Base-by-base conservation (phyloP, 495 filamentous ascomycete species). In the Astrothelium macrocarpum region DNA sequence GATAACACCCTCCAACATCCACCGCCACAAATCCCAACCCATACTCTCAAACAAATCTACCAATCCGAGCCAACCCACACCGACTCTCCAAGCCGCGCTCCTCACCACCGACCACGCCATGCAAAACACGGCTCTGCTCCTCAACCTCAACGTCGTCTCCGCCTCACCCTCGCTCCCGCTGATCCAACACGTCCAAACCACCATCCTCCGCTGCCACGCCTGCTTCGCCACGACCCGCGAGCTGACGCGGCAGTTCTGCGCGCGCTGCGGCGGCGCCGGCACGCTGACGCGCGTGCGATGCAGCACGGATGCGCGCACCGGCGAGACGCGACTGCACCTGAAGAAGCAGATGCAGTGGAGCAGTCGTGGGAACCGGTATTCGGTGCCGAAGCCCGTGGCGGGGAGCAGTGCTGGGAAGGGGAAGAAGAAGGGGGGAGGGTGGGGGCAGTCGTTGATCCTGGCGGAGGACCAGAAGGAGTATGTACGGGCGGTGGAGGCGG, bases 381-480 rank as follows among this genome's bases (percentile, higher is more conserved):
- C 89, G 71, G 84, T 98, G 28, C 94, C 94, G 0, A 97, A 97
- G 78, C 89, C 92, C 1, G 81, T 89, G n/a, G 80, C 86, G 45
- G 95, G 93, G 1, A 83, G 82, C 14, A 72, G 91, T 14, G 94
- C 81, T 74, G 91, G 91, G 36, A 91, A 68, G 64, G 75, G 80
- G 80, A 66, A 81, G 90, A 32, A 20, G 45, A 49, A 23, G 7
- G 45, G 45, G 76, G 83, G 85, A 4, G 89, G 89, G 7, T 96
- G 91, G 91, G 91, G 91, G 0, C 82, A 81, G 20, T 82, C 82
- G 14, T 77, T 97, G 65, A 90, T 98, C 58, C 78, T 98, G 1
- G 82, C 93, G 1, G 92, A 96, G 76, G 94, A 98, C 73, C 94
- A 98, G 79, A 95, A 97, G 77, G 95, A 98, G 78, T 97, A 90